Base-by-base conservation (phyloP, 345 rosid species). In the Sonneratia caseolaris region DNA sequence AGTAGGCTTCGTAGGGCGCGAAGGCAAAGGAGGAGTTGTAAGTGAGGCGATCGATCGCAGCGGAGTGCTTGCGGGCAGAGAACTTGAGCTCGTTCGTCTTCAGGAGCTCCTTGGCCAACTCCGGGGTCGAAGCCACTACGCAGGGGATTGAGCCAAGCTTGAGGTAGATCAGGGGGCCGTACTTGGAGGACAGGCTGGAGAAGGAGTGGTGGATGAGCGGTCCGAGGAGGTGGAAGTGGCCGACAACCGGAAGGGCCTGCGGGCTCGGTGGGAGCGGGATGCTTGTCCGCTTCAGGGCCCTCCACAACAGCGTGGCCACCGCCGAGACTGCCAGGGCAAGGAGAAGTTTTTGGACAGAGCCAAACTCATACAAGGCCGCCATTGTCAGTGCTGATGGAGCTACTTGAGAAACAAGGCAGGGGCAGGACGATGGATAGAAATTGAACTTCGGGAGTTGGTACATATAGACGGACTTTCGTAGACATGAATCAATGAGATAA, bases 191-290 rank as follows among this genome's bases (percentile, higher is more conserved):
- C 0, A 85, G 67, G 37, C 75, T 49, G 7, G 64, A 70, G 40
- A 85, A 79, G 7, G 84, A 69, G 6, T 69, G 81, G 74, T 85
- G 83, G 38, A 82, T 73, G 42, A 71, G 55, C 19, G 83, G 86
- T 22, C 80, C 68, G 12, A 82, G 77, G 43, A 77, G 88, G 74
- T 85, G 86, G 73, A 85, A 78, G 72, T 85, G 85, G 51, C 86
- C 89, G 22, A 83, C 62, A 22, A 85, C 37, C 3, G 86, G 89
- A 6, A 85, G 48, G 21, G 81, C 74, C 21, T 22, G n/a, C 0
- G 86, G 86, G 68, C 78, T 35, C 4, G 86, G 86, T 5, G 88
- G 88, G 51, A 74, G 77, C 49, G 53, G 66, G 48, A 37, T 19
- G 48, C 24, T 5, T 16, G 27, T 4, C 69, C 32, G 10, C 69